Evolutionary conservation across 768 basidiomycete genomes (phyloP).

Genomic region (Lactifluus hygrophoroides): DNA sequence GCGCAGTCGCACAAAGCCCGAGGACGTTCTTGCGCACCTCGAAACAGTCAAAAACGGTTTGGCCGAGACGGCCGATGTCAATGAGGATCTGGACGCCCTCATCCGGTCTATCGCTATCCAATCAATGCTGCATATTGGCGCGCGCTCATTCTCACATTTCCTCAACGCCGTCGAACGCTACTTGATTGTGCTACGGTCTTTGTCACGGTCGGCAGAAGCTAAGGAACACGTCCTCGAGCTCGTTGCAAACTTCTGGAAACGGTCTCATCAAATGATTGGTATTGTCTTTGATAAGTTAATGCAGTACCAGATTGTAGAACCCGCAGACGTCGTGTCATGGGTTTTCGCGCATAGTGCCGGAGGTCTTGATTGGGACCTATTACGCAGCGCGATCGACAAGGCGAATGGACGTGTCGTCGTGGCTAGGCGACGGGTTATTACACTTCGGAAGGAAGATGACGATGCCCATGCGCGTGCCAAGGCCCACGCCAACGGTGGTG

Average conservation of each 20-base stretch:
- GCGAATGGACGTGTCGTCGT: conserved; percentile 81
- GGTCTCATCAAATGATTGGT: conserved; percentile 76
- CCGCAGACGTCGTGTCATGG: conserved; percentile 83
- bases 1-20: conserved; percentile 69
- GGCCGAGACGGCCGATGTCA: conserved; percentile 49
- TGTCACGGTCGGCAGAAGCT: conserved; percentile 45
- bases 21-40: conserved; percentile 71
- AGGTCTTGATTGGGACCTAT: conserved; percentile 76
- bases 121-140: conserved; percentile 83
- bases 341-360: conserved; percentile 55
- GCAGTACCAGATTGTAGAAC: conserved; percentile 97
- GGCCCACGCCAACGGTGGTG: conserved; percentile 38
- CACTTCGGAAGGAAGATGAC: conserved; percentile 82
- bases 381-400: conserved; percentile 80
- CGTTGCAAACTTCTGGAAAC: conserved; percentile 72
- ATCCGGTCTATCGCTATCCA: conserved; percentile 78
- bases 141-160: conserved; percentile 94
- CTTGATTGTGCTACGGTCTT: conserved; percentile 60
- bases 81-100: conserved; percentile 55
- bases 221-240: conserved; percentile 64
- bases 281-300: conserved; percentile 97
- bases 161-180: conserved; percentile 97
- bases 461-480: conserved; percentile 70
- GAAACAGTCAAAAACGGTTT: conserved; percentile 60
- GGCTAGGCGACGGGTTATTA: conserved; percentile 63